Evolutionary conservation across 371 early-diverging fungal genomes (phyloP), one percentile per base, ranked within the genome.

Genomic region (Apophysomyces ossiformis): DNA sequence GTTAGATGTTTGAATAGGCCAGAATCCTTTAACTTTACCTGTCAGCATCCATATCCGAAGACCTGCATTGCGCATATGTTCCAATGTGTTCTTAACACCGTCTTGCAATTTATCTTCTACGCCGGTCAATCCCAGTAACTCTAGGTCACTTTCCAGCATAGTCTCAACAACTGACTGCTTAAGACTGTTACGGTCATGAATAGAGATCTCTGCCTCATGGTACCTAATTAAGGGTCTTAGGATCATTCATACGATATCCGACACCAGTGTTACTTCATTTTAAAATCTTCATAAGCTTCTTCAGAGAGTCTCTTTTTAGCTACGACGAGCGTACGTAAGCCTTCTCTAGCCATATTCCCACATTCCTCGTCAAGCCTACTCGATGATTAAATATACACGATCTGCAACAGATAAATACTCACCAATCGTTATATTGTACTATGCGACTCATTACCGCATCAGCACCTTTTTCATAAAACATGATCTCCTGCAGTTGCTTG

Each of bases 41-140:
- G 99, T 99, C 61, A 99, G 84, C 99, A 99, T 99, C 99, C 99
- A 99, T 18, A 99, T 92, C 74, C 92, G 94, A 61, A 99, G 73
- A 9, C 98, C 99, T 16, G 99, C 99, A 77, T 98, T 95, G 62
- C 97, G 87, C 68, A 99, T 81, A 18, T 89, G 81, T 79, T 99
- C 99, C 16, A 99, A 74, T 4, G 99, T 98, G 15, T 86, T 82
- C 63, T 92, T 94, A 47, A 99, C 99, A 39, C 92, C 93, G 71
- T 98, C 98, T 68, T 99, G 99, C 50, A 99, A 85, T 72, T 95
- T 96, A 72, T 99, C 99, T 78, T 99, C 99, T 13, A 99, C 99
- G n/a, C 98, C 99, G 1, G 99, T 99, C 54, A 99, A 59, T 4
- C 99, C 99, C n/a, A 99, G 78, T 32, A 98, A 78, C 68, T 96